These are phyloP conservation scores for Leccinum ponderosum DNA, from an alignment of 1,284 basidiomycete species.

Conservation along the genomic window DNA sequence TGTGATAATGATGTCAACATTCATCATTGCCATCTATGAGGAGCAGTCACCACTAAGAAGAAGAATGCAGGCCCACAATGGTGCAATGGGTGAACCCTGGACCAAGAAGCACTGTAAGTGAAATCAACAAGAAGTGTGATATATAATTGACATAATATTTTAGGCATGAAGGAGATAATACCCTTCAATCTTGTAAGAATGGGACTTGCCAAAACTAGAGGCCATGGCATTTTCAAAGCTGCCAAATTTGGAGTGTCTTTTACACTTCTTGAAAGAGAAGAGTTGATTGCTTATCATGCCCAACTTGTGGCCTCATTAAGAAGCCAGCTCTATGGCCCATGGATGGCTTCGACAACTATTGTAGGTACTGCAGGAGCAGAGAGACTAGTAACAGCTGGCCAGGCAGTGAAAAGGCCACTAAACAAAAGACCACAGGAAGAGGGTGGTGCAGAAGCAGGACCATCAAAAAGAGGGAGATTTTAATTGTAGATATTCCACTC, in stretches of 20 bases:
- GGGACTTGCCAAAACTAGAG: neutral
- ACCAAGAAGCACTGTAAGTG: neutral
- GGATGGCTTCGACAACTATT: neutral
- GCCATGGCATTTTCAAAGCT: neutral
- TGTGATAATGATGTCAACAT: neutral
- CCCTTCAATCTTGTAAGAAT: neutral
- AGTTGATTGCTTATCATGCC: neutral
- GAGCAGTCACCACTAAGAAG: neutral
- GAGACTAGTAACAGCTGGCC: neutral
- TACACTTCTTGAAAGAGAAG: neutral
- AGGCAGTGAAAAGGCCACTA: neutral
- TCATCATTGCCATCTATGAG: neutral
- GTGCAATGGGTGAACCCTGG: neutral
- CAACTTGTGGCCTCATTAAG: neutral
- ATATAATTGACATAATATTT: neutral
- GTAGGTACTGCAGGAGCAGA: neutral
- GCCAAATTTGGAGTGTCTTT: neutral
- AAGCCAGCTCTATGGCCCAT: neutral
- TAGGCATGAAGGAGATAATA: too few relatives aligned
- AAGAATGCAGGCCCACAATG: too few relatives aligned
- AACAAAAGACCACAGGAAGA: neutral
- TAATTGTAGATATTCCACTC: neutral
- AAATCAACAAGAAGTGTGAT: too few relatives aligned
- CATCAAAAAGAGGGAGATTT: neutral
- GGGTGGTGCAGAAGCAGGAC: neutral